Conservation (phyloP, 495 filamentous ascomycete species). For the Xylaria sp. region DNA sequence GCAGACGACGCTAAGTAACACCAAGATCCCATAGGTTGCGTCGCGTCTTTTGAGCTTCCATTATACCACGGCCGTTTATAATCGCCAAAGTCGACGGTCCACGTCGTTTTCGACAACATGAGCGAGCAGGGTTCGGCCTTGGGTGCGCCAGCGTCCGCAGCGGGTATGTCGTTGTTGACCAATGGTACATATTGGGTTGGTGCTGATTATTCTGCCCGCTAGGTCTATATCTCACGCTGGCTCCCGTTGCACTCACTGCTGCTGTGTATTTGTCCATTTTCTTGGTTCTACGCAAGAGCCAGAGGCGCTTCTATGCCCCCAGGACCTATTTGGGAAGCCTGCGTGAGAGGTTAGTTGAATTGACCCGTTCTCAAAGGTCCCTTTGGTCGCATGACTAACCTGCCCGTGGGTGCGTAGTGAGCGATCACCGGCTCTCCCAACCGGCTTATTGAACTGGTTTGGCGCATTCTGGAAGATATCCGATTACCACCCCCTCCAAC, state of each 20-base stretch:
- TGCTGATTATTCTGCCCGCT: conserved; percentile 23
- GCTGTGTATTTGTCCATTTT: conserved; percentile 72
- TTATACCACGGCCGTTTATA: background rate
- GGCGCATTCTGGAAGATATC: conserved; percentile 76
- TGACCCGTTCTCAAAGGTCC: conserved; percentile 13
- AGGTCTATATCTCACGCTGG: conserved; percentile 61
- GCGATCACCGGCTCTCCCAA: conserved; percentile 71
- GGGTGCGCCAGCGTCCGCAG: conserved; percentile 29
- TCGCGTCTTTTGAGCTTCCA: background rate
- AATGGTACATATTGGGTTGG: background rate
- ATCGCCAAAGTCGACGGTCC: background rate
- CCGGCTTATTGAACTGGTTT: conserved; percentile 78
- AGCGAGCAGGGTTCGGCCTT: conserved; percentile 34
- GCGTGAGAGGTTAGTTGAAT: conserved; percentile 61
- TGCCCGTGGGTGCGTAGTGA: conserved; percentile 53
- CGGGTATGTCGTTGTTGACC: conserved; percentile 29
- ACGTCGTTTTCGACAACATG: conserved; percentile 32
- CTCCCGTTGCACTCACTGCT: conserved; percentile 71
- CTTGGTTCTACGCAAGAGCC: conserved; percentile 73
- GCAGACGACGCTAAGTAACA: background rate
- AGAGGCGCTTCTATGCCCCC: conserved; percentile 84
- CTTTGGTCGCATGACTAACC: background rate
- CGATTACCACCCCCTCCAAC: conserved; percentile 84
- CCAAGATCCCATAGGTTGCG: background rate
- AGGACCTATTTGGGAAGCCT: conserved; percentile 84